phyloP scores from a whole-genome alignment of 495 filamentous ascomycete genomes.

The Talaromyces trachyspermus region DNA sequence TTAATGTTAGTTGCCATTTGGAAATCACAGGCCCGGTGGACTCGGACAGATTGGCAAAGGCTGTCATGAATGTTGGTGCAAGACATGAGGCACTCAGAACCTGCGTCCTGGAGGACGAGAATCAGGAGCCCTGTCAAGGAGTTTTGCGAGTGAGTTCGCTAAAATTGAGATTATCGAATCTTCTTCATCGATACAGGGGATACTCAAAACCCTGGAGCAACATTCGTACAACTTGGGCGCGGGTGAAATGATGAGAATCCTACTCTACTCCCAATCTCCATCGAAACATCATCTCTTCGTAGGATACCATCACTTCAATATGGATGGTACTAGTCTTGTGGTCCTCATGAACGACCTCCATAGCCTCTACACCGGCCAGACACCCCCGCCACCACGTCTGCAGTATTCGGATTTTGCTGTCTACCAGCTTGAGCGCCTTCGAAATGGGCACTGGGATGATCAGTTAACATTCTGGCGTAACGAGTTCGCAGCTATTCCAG shows the following conservation, averaged over 20 bases:
- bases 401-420: conserved; percentile 22
- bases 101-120: conserved; percentile 17
- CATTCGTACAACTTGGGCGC: conserved; percentile 24
- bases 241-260: conserved; percentile 24
- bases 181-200: conserved; percentile 9
- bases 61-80: conserved; percentile 16
- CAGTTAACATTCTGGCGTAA: conserved; percentile 31
- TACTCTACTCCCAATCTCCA: conserved; percentile 13
- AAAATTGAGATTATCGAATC: conserved; percentile 17
- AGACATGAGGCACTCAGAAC: conserved; percentile 37
- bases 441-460: conserved; percentile 10
- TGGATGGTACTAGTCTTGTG: conserved; percentile 39
- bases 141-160: conserved; percentile 12
- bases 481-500: conserved; percentile 18
- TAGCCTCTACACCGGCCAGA: conserved; percentile 24
- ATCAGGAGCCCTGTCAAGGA: conserved; percentile 4
- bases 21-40: conserved; percentile 10
- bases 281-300: conserved; percentile 22
- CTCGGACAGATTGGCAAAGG: conserved; percentile 18
- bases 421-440: conserved; percentile 16
- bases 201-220: not conserved
- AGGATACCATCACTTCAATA: conserved; percentile 39
- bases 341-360: conserved; percentile 33
- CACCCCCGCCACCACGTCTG: conserved; percentile 4
- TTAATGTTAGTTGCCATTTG: too few species aligned